phyloP scores from a whole-genome alignment of 179 eudicot genomes.

The Amaranthus tricolor region DNA sequence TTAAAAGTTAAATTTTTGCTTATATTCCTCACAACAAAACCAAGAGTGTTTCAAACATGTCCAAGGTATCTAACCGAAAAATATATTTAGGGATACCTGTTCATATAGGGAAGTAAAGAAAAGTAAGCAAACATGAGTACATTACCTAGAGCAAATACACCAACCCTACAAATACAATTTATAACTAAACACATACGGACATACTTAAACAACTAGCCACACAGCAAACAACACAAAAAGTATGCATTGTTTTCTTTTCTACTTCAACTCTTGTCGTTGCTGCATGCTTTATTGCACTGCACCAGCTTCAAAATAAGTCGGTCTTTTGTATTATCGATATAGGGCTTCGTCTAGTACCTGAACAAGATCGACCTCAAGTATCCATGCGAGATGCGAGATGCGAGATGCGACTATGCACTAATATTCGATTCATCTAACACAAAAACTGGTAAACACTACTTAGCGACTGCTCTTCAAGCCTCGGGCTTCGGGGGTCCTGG shows the following conservation, averaged over 20 bases:
- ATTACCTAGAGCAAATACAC: neutral
- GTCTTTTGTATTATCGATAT: neutral
- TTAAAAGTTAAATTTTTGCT: no score
- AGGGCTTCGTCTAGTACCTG: neutral
- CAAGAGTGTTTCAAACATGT: no score
- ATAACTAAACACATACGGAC: neutral
- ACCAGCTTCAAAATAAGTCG: neutral
- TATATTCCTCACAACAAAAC: no score
- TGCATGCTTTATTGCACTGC: neutral
- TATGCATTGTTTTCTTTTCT: neutral
- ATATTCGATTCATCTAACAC: neutral
- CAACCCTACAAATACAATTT: neutral
- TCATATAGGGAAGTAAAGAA: neutral
- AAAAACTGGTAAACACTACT: neutral
- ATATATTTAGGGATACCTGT: no score
- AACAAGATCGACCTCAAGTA: constrained; percentile 6
- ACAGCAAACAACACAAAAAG: constrained; percentile 1
- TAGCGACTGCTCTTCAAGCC: constrained; percentile 32
- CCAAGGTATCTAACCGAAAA: no score
- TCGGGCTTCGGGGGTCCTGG: constrained; percentile 42
- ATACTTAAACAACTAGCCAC: neutral
- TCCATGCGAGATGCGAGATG: neutral
- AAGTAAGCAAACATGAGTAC: neutral
- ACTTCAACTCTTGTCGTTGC: neutral
- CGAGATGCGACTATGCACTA: neutral